These are phyloP conservation scores for Jatropha podagrica DNA, from an alignment of 441 rosid species.

Conservation along the genomic window DNA sequence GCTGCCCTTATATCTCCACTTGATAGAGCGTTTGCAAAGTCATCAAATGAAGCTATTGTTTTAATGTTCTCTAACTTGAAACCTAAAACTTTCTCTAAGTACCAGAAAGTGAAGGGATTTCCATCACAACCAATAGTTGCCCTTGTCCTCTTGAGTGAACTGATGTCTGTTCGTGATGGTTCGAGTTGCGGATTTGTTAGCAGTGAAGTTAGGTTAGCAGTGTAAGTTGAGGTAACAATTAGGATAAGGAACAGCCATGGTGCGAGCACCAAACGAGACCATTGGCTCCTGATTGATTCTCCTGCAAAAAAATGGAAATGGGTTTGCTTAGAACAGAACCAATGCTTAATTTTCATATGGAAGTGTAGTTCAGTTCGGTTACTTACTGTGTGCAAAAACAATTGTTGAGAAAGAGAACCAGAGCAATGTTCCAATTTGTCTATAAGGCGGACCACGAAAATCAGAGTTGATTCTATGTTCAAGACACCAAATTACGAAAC, in stretches of 20 bases:
- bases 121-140: slow-evolving; percentile 21
- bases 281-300: slow-evolving; percentile 2
- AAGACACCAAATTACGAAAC: slow-evolving; percentile 4
- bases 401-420: slow-evolving; percentile 16
- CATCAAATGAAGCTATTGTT: slow-evolving; percentile 11
- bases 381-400: slow-evolving; percentile 14
- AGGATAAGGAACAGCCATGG: slow-evolving; percentile 21
- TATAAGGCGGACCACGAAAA: neutral
- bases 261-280: slow-evolving; percentile 6
- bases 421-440: slow-evolving; percentile 13
- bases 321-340: neutral
- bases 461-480: slow-evolving; percentile 3
- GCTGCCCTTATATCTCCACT: slow-evolving; percentile 3
- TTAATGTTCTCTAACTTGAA: slow-evolving; percentile 21
- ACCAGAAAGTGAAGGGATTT: slow-evolving; percentile 3
- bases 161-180: neutral
- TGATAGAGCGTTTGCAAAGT: neutral
- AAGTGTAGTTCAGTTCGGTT: neutral
- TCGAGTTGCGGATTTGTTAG: slow-evolving; percentile 3
- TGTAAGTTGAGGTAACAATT: slow-evolving; percentile 8
- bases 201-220: slow-evolving; percentile 7
- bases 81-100: slow-evolving; percentile 9
- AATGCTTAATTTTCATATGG: neutral
- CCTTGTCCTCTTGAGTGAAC: slow-evolving; percentile 1
- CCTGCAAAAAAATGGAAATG: slow-evolving; percentile 3